These are phyloP conservation scores for Avena insularis DNA, from an alignment of 176 grass and related monocot genomes.

Conservation along the genomic window DNA sequence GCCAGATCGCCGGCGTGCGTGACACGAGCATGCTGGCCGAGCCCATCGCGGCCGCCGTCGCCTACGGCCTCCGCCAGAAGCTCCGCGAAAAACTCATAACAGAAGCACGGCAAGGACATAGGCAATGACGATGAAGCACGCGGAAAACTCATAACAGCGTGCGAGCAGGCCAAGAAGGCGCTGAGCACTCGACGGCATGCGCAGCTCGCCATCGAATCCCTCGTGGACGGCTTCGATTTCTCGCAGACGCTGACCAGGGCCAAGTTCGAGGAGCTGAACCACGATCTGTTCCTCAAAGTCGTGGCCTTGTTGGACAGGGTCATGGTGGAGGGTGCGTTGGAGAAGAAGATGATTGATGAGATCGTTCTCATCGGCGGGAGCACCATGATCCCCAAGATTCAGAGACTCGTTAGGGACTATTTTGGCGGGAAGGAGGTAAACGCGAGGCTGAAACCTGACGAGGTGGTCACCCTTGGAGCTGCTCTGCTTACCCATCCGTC, in stretches of 20 bases:
- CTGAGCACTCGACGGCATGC: not conserved
- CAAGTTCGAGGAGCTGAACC: constrained; percentile 39
- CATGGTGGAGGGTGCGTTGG: not conserved
- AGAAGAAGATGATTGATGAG: constrained; percentile 17
- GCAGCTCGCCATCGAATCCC: not conserved
- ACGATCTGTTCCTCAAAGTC: constrained; percentile 14
- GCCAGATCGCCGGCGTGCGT: not conserved
- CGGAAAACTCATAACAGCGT: not conserved
- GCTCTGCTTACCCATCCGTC: constrained; percentile 11
- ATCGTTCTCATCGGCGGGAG: constrained; percentile 32
- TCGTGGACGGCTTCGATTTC: not conserved
- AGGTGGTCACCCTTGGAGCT: not conserved
- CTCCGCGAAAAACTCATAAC: not conserved
- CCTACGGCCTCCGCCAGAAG: not conserved
- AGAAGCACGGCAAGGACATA: not conserved
- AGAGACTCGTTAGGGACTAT: not conserved
- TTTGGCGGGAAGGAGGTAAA: constrained; percentile 14
- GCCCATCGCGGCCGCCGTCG: constrained; percentile 4
- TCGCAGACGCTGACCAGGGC: not conserved
- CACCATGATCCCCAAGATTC: constrained; percentile 32
- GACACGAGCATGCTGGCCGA: not conserved
- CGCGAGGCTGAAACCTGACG: not conserved
- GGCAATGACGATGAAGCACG: not conserved
- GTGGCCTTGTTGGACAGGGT: constrained; percentile 2
- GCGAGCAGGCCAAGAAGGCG: constrained; percentile 43